Conservation (phyloP, 179 eudicot genomes). For the Beta corolliflora region DNA sequence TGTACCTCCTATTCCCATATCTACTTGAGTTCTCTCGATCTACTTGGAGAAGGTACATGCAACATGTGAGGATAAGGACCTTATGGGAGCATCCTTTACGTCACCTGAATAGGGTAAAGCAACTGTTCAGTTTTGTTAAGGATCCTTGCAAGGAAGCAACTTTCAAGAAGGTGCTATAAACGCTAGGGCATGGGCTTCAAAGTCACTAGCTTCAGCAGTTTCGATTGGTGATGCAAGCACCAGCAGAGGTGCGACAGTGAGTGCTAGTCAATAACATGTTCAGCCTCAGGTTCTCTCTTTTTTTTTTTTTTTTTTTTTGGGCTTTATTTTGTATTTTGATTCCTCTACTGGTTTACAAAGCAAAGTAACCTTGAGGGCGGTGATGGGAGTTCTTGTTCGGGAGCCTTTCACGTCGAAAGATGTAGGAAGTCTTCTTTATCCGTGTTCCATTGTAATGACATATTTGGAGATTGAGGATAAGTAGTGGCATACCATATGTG, state of each 20-base stretch:
- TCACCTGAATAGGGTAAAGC: constrained; percentile 53
- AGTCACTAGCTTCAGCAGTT: constrained; percentile 88
- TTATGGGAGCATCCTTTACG: constrained; percentile 74
- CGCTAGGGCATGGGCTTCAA: constrained; percentile 93
- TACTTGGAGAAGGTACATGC: constrained; percentile 58
- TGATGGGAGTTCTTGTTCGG: constrained; percentile 17
- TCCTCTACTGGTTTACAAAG: constrained; percentile 11
- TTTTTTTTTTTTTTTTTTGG: background rate
- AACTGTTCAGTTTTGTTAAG: constrained; percentile 49
- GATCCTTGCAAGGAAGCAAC: constrained; percentile 77
- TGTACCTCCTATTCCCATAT: constrained; percentile 54
- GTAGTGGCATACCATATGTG: constrained; percentile 28
- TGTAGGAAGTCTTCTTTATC: constrained; percentile 29
- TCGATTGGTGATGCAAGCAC: constrained; percentile 77
- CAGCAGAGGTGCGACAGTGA: constrained; percentile 45
- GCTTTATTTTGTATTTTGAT: constrained; percentile 2
- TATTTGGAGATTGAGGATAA: constrained; percentile 26
- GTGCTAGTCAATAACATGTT: constrained; percentile 33
- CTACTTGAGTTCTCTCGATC: constrained; percentile 39
- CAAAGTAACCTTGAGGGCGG: constrained; percentile 14
- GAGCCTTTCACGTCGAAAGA: constrained; percentile 14
- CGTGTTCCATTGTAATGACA: constrained; percentile 28
- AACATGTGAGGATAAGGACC: constrained; percentile 47
- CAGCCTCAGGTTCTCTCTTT: background rate
- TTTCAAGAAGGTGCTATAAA: constrained; percentile 85